phyloP scores from a whole-genome alignment of 2,329 filamentous ascomycete species.

The Aspergillus alliaceus region DNA sequence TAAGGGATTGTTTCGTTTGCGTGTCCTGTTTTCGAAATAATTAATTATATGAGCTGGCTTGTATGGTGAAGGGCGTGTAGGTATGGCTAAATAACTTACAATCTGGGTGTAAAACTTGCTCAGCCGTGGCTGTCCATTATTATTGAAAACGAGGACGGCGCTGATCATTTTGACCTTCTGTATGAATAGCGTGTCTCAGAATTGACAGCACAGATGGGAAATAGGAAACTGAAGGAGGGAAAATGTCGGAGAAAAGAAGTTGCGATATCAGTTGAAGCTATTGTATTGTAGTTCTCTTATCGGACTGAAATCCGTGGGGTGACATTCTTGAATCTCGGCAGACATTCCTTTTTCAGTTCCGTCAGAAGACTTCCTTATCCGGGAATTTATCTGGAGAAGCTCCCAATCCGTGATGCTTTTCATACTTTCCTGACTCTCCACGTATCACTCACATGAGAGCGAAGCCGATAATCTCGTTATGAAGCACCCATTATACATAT shows the following conservation, averaged over 20 bases:
- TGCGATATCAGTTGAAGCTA: not conserved
- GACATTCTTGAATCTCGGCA: constrained; percentile 15
- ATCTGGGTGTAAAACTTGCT: constrained; percentile 99
- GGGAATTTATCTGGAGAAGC: constrained; percentile 15
- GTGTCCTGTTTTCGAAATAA: constrained; percentile 70
- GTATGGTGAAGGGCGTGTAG: not conserved
- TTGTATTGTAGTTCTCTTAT: constrained; percentile 13
- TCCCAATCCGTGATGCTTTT: not conserved
- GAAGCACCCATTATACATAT: constrained; percentile 2
- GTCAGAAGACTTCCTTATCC: constrained; percentile 16
- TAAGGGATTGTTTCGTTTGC: constrained; percentile 92
- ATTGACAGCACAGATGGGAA: not conserved
- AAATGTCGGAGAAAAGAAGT: not conserved
- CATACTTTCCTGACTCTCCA: not conserved
- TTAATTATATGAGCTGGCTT: not conserved
- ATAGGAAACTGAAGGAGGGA: not conserved
- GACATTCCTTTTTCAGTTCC: constrained; percentile 1
- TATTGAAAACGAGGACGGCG: constrained; percentile 97
- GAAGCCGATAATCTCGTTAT: not conserved
- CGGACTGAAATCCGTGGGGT: constrained; percentile 4
- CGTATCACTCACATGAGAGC: not conserved
- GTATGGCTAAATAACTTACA: constrained; percentile 49
- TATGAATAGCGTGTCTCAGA: not conserved
- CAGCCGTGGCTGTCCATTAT: constrained; percentile 91
- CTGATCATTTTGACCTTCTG: constrained; percentile 74